Percentiles rank a stretch among this genome's conserved stretches.
Evolutionary conservation across 139 green algal genomes (phyloP).

Genomic region (Volvox reticuliferus): DNA sequence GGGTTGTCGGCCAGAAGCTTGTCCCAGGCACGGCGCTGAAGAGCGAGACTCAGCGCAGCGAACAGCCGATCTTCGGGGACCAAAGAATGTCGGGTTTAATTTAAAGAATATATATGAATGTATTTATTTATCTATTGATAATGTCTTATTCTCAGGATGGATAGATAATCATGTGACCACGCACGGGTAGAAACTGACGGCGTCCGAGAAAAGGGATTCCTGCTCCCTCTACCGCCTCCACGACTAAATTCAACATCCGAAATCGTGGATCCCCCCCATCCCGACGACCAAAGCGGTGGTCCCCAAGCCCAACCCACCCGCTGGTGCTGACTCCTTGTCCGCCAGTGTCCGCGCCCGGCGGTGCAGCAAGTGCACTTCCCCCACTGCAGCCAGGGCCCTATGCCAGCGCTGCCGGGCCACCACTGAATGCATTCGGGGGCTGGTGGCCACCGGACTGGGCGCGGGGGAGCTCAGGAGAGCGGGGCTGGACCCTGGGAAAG

Average conservation of each 20-base stretch:
- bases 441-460: not conserved
- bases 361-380: constrained; percentile 15
- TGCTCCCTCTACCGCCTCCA: no score
- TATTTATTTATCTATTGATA: no score
- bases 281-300: no score
- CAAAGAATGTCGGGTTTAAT: no score
- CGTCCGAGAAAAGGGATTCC: no score
- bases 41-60: constrained; percentile 2
- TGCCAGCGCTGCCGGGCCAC: constrained; percentile 9
- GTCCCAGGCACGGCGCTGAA: constrained; percentile 18
- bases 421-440: not conserved
- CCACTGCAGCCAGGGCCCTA: constrained; percentile 1
- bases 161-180: no score
- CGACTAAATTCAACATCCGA: no score
- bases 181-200: no score
- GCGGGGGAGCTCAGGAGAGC: not conserved
- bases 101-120: no score
- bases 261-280: no score
- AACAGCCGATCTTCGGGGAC: constrained; percentile 20
- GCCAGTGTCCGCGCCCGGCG: not conserved
- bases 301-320: not conserved
- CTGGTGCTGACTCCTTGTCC: not conserved
- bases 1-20: not conserved
- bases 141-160: no score
- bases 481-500: not conserved